Evolutionary conservation across 352 stramenopile species (phyloP).

Genomic region (Pythium periplocum): DNA sequence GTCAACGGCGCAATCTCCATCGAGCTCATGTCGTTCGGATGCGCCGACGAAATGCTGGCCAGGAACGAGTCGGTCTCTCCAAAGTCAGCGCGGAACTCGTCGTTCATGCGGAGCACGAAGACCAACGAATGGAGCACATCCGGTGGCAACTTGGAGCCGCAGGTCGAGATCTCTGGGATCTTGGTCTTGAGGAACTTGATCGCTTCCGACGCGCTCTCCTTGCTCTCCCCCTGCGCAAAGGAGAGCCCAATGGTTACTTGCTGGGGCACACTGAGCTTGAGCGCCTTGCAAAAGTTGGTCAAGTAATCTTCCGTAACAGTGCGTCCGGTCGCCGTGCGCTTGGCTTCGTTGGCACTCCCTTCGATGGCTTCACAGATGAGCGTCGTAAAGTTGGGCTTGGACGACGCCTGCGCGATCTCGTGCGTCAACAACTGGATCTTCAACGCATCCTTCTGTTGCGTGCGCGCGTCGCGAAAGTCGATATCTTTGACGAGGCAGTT

Average conservation of each 20-base stretch:
- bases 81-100: constrained; percentile 64
- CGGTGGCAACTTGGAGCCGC: constrained; percentile 72
- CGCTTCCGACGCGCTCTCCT: constrained; percentile 46
- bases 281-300: constrained; percentile 63
- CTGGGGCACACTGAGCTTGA: constrained; percentile 84
- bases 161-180: constrained; percentile 81
- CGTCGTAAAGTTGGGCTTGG: constrained; percentile 87
- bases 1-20: constrained; percentile 84
- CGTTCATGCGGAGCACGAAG: constrained; percentile 78
- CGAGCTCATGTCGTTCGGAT: constrained; percentile 81
- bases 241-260: constrained; percentile 80
- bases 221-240: constrained; percentile 73
- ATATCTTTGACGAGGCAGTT: constrained; percentile 90
- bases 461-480: constrained; percentile 82
- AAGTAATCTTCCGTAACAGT: constrained; percentile 80
- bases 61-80: constrained; percentile 83
- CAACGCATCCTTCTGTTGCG: constrained; percentile 79
- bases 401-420: constrained; percentile 86
- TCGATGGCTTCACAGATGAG: constrained; percentile 86
- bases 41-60: constrained; percentile 78
- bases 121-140: constrained; percentile 81
- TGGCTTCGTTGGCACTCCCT: constrained; percentile 39
- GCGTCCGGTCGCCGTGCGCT: constrained; percentile 20
- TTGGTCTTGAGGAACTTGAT: constrained; percentile 78
- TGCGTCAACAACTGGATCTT: constrained; percentile 89